Percentiles rank a stretch among this genome's conserved stretches.
Evolutionary conservation across 2,329 filamentous ascomycete species (phyloP).

Genomic region (Penicillium italicum): DNA sequence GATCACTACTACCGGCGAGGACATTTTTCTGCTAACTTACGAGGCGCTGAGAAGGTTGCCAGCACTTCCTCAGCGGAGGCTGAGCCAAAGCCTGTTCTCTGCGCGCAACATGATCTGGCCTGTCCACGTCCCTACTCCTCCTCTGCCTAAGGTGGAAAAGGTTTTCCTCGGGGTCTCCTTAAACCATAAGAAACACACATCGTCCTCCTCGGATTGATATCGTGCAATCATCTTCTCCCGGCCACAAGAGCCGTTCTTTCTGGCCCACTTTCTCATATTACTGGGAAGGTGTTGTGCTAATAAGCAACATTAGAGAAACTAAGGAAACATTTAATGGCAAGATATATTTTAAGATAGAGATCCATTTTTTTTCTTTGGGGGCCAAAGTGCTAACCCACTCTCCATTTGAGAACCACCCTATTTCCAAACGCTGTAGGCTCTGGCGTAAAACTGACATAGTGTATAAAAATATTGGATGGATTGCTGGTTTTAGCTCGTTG

Average conservation of each 20-base stretch:
- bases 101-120: constrained; percentile 2
- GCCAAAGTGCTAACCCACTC: neutral
- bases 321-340: neutral
- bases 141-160: neutral
- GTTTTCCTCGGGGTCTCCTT: constrained; percentile 8
- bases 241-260: neutral
- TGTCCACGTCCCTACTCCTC: neutral
- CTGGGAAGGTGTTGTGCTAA: neutral
- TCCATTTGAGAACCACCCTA: neutral
- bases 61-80: constrained; percentile 28
- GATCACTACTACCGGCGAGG: constrained; percentile 26
- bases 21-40: constrained; percentile 33
- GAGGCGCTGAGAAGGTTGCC: constrained; percentile 33
- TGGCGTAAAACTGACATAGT: too few species aligned
- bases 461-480: too few species aligned
- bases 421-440: neutral
- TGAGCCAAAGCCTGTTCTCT: constrained; percentile 3
- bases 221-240: neutral
- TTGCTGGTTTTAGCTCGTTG: too few species aligned
- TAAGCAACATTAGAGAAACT: neutral
- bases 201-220: neutral
- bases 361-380: neutral
- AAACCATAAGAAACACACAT: constrained; percentile 7
- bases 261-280: neutral
- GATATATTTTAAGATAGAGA: too few species aligned